Evolutionary conservation across 352 stramenopile species (phyloP), one percentile per base, ranked within the genome.

Genomic region (Aphanomyces euteiches): DNA sequence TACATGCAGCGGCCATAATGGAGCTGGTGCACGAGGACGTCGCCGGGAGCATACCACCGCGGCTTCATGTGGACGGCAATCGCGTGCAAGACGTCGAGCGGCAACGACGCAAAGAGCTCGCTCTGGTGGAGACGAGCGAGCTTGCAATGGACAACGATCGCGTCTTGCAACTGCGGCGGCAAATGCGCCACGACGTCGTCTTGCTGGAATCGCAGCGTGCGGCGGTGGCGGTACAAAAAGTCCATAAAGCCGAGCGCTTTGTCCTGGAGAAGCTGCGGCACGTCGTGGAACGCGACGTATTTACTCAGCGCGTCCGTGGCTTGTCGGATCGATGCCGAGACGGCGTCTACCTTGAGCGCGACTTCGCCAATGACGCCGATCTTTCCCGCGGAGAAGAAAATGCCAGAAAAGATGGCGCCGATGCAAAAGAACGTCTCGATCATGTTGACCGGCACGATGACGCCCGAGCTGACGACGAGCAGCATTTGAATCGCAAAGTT

Each of bases 401-500:
- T 70, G 54, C 64, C 64, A 17, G 64, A 47, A 61, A 70, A 70
- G 45, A 70, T 70, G n/a, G 64, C 64, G 28, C 53, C 40, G 7
- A 70, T 70, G 54, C 64, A 70, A 56, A 61, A 68, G 48, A 73
- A 56, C 0, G 67, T 73, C 15, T 73, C 67, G 34, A 61, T 57
- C 57, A 73, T 73, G 38, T 67, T 73, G 40, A 73, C 67, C 15
- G 67, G 67, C 34, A 69, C 45, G 28, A 69, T 69, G 61, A 69
- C 56, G 59, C 67, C 67, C 13, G 36, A 38, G 34, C 40, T 57
- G 3, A 73, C 67, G 19, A 73, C 67, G n/a, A 73, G 50, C 17
- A 73, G 67, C 61, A 69, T 73, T 28, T 67, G 67, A 34, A 73
- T 73, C 36, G 40, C 67, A 57, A 47, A 73, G 53, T 73, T 73